These are phyloP conservation scores for Coelastrella sp. DNA, from an alignment of 139 green algal genomes.

Conservation along the genomic window DNA sequence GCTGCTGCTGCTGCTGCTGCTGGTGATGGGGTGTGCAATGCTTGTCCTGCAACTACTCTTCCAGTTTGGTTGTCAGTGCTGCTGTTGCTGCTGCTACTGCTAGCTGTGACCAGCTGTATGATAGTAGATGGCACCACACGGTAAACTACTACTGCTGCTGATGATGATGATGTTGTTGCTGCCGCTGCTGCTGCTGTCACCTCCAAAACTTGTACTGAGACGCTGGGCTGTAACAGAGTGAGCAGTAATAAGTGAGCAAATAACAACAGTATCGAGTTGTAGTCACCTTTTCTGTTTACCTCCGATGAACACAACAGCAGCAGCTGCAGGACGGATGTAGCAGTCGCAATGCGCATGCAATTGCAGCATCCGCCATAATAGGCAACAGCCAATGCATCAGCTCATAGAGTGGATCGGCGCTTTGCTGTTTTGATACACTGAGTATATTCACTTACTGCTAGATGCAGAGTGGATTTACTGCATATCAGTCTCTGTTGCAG, in stretches of 20 bases:
- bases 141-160: neutral
- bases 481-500: conserved; percentile 44
- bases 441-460: conserved; percentile 24
- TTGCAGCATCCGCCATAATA: too few relatives aligned
- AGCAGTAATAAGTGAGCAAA: too few relatives aligned
- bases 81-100: conserved; percentile 33
- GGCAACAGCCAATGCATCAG: too few relatives aligned
- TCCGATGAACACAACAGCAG: too few relatives aligned
- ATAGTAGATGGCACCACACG: conserved; percentile 42
- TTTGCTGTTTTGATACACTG: too few relatives aligned
- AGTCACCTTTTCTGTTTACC: too few relatives aligned
- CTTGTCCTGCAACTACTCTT: too few relatives aligned
- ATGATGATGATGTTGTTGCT: neutral
- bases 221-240: neutral
- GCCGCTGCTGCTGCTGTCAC: neutral
- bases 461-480: conserved; percentile 15
- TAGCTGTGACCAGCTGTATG: conserved; percentile 9
- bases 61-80: neutral
- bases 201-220: conserved; percentile 16
- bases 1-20: conserved; percentile 15
- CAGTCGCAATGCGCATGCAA: too few relatives aligned
- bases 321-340: too few relatives aligned
- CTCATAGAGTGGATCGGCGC: too few relatives aligned
- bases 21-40: too few relatives aligned
- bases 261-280: too few relatives aligned